Base-by-base conservation (phyloP, 768 basidiomycete genomes). In the Tubosaeta brunneosetosa region DNA sequence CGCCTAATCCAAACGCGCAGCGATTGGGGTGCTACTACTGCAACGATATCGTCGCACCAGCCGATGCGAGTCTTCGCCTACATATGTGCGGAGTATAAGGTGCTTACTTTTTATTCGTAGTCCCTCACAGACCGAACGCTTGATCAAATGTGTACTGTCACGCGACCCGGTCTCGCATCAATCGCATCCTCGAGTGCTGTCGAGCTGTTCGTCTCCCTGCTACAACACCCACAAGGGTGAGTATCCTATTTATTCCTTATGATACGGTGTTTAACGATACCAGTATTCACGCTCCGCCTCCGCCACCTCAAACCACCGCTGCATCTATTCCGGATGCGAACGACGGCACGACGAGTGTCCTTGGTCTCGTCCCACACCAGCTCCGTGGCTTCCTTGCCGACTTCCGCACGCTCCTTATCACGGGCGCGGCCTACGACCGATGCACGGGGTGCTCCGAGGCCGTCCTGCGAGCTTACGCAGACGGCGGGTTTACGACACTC, bases 81-180 rank as follows among this genome's bases (percentile, higher is more conserved):
- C 12, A 14, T 19, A 4, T 19, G 16, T 4, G 2, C 9, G 12
- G 37, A 14, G 1, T 19, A 13, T 10, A 14, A 8, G 29, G 3
- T 12, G 46, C 17, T 29, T 5, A 43, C 43, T 2, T 13, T 14
- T 12, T 8, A 8, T 12, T 12, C 16, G n/a, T 54, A 79, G 85
- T 83, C 82, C 3, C 69, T 88, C 40, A 88, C 89, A 1, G 95
- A 98, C 66, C 80, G 94, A 38, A 95, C 94, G 4, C 80, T 98
- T 13, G 97, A 98, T 67, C 95, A 98, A 67, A 97, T 97, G 95
- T 99, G 97, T 66, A 98, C 97, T 1, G 97, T 99, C 29, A 97
- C 95, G 0, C 77, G 97, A 19, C 97, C 97, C 0, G 95, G 95
- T 0, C 77, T 98, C 2, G 97, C 95, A 0, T 83, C 92, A 0